These are phyloP conservation scores for Trichophyton equinum DNA, from an alignment of 2,329 filamentous ascomycete genomes.

Conservation along the genomic window DNA sequence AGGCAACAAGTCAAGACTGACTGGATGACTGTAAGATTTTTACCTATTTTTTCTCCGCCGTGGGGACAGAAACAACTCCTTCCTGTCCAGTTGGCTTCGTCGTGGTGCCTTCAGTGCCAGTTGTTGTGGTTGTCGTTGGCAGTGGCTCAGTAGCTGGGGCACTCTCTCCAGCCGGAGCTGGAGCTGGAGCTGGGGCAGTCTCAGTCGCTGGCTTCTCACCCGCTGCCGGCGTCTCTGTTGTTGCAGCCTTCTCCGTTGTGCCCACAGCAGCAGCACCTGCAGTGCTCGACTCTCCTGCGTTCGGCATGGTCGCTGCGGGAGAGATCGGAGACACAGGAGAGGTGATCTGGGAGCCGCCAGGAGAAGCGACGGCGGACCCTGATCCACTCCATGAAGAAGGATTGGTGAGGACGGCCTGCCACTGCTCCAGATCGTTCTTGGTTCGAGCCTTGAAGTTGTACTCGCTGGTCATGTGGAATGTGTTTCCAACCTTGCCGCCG, in stretches of 20 bases:
- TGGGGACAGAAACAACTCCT: neutral
- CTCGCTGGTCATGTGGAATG: conserved; percentile 67
- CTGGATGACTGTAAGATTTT: neutral
- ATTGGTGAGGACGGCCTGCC: conserved; percentile 33
- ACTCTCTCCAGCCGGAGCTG: neutral
- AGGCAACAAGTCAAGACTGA: too few relatives aligned
- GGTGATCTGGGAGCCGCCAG: conserved; percentile 2
- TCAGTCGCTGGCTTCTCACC: neutral
- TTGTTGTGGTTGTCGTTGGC: neutral
- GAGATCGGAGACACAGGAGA: conserved; percentile 4
- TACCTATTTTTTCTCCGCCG: neutral
- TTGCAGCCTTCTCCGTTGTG: neutral
- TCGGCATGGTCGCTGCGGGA: neutral
- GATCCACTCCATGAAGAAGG: neutral
- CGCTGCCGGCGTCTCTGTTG: neutral
- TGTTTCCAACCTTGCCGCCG: conserved; percentile 63
- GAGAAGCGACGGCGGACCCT: neutral
- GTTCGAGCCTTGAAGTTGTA: conserved; percentile 80
- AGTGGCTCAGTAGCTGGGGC: neutral
- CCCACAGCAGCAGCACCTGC: neutral
- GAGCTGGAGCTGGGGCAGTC: neutral
- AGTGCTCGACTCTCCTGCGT: neutral
- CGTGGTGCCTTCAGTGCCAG: neutral
- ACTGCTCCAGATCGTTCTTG: conserved; percentile 65
- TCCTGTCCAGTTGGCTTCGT: neutral